phyloP scores from a whole-genome alignment of 345 rosid genomes.

The Eucalyptus cladocalyx region DNA sequence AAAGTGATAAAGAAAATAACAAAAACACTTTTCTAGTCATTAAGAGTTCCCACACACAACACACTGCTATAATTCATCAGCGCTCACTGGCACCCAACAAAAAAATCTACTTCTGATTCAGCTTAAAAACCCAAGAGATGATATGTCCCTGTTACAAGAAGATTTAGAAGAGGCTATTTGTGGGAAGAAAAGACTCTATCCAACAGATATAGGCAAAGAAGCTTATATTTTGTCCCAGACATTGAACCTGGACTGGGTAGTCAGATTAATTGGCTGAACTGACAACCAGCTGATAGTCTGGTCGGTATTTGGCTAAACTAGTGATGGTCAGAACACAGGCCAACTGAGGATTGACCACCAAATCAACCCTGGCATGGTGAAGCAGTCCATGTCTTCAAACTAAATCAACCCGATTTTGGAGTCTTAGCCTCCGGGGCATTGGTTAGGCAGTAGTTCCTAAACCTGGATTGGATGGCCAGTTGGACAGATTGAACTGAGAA shows the following conservation, averaged over 20 bases:
- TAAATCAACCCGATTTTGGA: background rate
- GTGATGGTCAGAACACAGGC: background rate
- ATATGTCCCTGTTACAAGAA: background rate
- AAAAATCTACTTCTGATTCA: background rate
- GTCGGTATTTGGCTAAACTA: background rate
- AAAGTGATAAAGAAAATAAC: background rate
- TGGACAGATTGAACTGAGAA: background rate
- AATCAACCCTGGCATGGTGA: background rate
- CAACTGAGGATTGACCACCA: background rate
- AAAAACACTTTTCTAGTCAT: background rate
- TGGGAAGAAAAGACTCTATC: background rate
- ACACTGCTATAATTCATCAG: background rate
- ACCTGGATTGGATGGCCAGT: background rate
- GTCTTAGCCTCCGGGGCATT: background rate
- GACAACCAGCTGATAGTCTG: background rate
- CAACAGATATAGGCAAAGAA: background rate
- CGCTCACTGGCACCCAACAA: background rate
- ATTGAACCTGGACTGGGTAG: background rate
- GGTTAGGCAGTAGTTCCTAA: background rate
- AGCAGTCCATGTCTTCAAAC: background rate
- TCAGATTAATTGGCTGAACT: background rate
- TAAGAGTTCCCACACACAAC: background rate
- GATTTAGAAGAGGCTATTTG: background rate
- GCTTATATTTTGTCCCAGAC: background rate
- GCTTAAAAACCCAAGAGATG: background rate